Conservation (phyloP, 164 flowering plant species). For the Liquidambar formosana region DNA sequence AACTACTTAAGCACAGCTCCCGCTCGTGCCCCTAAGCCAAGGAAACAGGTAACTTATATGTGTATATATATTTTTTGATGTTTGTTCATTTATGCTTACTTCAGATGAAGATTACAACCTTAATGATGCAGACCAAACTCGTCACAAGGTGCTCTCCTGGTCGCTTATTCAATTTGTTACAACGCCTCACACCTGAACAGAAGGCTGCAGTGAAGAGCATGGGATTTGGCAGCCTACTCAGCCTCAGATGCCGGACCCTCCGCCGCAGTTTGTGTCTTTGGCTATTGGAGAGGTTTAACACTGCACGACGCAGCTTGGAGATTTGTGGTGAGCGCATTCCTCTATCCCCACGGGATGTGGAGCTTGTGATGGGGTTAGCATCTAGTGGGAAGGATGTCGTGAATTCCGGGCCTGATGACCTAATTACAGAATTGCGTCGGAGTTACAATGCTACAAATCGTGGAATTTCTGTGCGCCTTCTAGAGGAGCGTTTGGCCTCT, state of each 20-base stretch:
- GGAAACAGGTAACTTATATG: constrained; percentile 31
- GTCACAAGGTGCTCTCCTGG: constrained; percentile 55
- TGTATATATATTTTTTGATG: neutral
- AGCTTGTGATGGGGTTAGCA: constrained; percentile 44
- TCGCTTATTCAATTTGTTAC: constrained; percentile 40
- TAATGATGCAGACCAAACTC: constrained; percentile 35
- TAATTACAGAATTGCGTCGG: constrained; percentile 32
- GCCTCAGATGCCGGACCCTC: constrained; percentile 42
- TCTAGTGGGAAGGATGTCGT: constrained; percentile 48
- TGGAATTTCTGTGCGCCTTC: constrained; percentile 44
- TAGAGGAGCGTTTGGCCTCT: constrained; percentile 35
- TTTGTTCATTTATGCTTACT: neutral
- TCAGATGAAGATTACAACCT: constrained; percentile 6
- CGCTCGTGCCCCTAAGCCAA: constrained; percentile 33
- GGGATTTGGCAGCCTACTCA: constrained; percentile 51
- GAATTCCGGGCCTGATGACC: constrained; percentile 44
- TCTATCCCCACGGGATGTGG: constrained; percentile 38
- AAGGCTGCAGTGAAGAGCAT: constrained; percentile 41
- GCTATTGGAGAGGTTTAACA: constrained; percentile 43
- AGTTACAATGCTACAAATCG: constrained; percentile 41
- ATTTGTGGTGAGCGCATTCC: constrained; percentile 42
- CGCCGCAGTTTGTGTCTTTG: constrained; percentile 49
- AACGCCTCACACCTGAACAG: constrained; percentile 37
- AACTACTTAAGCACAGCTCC: constrained; percentile 39
- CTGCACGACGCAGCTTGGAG: constrained; percentile 38